A percentile compares a stretch with the other conserved stretches of the same genome.
Evolutionary conservation across 768 basidiomycete genomes (phyloP).

Genomic region (Tremella mesenterica): DNA sequence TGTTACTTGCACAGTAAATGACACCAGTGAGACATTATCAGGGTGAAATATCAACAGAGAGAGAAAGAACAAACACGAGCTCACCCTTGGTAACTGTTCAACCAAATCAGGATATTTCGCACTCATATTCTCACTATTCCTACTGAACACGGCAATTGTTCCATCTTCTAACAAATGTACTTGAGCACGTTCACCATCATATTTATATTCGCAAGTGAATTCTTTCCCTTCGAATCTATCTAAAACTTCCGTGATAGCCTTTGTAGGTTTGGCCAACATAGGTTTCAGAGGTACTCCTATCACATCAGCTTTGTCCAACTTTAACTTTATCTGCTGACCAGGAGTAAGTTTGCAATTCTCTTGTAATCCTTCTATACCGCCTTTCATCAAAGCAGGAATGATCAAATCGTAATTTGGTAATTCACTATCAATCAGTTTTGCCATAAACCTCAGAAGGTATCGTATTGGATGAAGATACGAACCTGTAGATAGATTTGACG

Average conservation of each 20-base stretch:
- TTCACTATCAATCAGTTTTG: conserved; percentile 53
- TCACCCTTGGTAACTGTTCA: conserved; percentile 76
- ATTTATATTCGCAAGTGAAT: conserved; percentile 99
- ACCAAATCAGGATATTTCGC: conserved; percentile 98
- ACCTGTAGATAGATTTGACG: conserved; percentile 92
- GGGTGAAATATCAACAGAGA: background rate
- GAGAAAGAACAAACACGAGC: no score
- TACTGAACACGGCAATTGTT: conserved; percentile 78
- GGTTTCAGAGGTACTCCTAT: conserved; percentile 83
- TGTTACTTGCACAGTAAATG: no score
- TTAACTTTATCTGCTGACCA: conserved; percentile 46
- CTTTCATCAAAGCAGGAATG: conserved; percentile 74
- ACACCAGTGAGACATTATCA: background rate
- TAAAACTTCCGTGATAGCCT: conserved; percentile 94
- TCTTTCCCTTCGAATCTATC: conserved; percentile 90
- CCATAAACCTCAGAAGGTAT: background rate
- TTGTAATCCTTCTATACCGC: conserved; percentile 62
- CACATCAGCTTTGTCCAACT: background rate
- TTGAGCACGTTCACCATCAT: conserved; percentile 93
- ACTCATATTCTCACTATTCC: conserved; percentile 99
- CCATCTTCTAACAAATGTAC: conserved; percentile 79
- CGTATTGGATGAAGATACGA: conserved; percentile 12
- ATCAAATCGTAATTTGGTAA: conserved; percentile 86
- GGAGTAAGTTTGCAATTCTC: conserved; percentile 83
- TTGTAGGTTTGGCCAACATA: conserved; percentile 98